Percentiles rank a stretch among this genome's conserved stretches.
phyloP scores from a whole-genome alignment of 495 filamentous ascomycete species.

The Xylaria grammica region DNA sequence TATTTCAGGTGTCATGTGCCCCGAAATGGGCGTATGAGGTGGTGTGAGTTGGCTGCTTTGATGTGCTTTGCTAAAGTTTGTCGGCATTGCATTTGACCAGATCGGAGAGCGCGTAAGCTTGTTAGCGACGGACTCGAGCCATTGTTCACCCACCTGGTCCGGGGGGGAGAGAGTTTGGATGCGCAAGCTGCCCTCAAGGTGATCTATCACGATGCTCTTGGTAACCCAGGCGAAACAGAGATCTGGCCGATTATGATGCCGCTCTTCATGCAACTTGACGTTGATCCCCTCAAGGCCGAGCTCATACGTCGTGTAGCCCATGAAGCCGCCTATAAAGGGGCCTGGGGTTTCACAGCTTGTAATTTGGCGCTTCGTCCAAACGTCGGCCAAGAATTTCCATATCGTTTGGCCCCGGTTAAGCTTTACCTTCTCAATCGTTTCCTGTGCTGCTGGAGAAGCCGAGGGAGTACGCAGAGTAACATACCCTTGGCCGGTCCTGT shows the following conservation, averaged over 20 bases:
- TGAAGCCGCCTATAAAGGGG: conserved; percentile 87
- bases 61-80: conserved; percentile 26
- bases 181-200: conserved; percentile 61
- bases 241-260: conserved; percentile 66
- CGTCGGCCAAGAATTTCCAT: conserved; percentile 61
- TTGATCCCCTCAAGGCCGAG: conserved; percentile 70
- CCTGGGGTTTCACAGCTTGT: conserved; percentile 43
- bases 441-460: conserved; percentile 9
- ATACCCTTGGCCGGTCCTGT: conserved; percentile 51
- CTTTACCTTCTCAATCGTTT: conserved; percentile 31
- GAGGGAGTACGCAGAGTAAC: conserved; percentile 32
- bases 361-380: conserved; percentile 57
- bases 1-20: conserved; percentile 25
- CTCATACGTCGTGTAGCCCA: conserved; percentile 92
- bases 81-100: conserved; percentile 34
- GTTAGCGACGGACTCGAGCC: conserved; percentile 38
- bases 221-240: conserved; percentile 78
- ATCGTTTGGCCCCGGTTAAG: conserved; percentile 48
- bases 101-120: conserved; percentile 37
- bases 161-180: conserved; percentile 64
- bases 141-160: conserved; percentile 41
- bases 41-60: conserved; percentile 32
- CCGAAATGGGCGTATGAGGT: conserved; percentile 30
- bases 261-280: conserved; percentile 42
- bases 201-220: conserved; percentile 81